These are phyloP conservation scores for Pichia heedii DNA, from an alignment of 805 yeast genomes.

Conservation along the genomic window DNA sequence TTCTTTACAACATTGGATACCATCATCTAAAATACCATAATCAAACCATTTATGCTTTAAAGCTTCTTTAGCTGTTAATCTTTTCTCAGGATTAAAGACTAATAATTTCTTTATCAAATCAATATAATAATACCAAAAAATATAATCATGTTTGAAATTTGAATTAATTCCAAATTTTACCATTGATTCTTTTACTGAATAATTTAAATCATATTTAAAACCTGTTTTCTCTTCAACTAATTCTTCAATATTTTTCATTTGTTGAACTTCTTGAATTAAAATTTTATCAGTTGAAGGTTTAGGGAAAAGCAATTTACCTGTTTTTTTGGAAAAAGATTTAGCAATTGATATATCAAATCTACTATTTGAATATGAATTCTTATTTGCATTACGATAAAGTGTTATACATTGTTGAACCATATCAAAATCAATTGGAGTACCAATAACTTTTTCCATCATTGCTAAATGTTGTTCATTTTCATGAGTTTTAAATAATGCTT, in stretches of 20 bases:
- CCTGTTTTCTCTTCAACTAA: conserved; percentile 26
- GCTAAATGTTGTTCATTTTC: conserved; percentile 92
- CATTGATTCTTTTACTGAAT: conserved; percentile 20
- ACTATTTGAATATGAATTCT: conserved; percentile 2
- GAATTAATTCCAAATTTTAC: conserved; percentile 16
- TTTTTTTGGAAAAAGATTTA: conserved; percentile 23
- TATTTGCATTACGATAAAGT: conserved; percentile 12
- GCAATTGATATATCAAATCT: conserved; percentile 19
- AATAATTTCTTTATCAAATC: conserved; percentile 43
- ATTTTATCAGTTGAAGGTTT: conserved; percentile 26
- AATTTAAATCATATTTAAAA: conserved; percentile 16
- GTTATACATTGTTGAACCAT: conserved; percentile 27
- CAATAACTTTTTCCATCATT: conserved; percentile 80
- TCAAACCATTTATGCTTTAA: conserved; percentile 68
- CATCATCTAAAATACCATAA: conserved; percentile 51
- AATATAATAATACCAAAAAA: conserved; percentile 74
- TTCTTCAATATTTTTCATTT: conserved; percentile 21
- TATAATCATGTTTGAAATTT: conserved; percentile 53
- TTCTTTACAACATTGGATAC: conserved; percentile 13
- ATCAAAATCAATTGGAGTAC: conserved; percentile 37
- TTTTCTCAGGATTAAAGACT: conserved; percentile 40
- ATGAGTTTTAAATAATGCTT: conserved; percentile 89
- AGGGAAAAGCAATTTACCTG: conserved; percentile 29
- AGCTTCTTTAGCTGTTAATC: conserved; percentile 48
- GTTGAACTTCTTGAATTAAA: conserved; percentile 30